Evolutionary conservation across 2,329 filamentous ascomycete species (phyloP), one percentile per base, ranked within the genome.

Genomic region (Neofusicoccum parvum): DNA sequence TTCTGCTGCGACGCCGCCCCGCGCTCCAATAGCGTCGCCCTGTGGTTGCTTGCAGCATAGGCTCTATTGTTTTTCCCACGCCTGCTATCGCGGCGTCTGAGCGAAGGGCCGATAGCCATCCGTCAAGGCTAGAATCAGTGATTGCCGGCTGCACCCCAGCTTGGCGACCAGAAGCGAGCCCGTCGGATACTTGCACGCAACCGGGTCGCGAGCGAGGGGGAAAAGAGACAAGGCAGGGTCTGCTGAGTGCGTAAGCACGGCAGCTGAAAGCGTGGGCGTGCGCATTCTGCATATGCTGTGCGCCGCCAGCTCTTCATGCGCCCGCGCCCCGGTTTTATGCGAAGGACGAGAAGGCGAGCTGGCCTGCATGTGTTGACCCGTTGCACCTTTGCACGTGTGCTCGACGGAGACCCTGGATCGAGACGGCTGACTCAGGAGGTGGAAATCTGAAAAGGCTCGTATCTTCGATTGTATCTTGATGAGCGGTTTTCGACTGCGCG

Each of bases 221-320:
- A 41, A 43, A 2, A 49, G 14, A n/a, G 27, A n/a, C 10, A 20
- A 37, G 6, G 7, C 56, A 48, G 56, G 27, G 56, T 60, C 32
- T 23, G 27, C 43, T 60, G 43, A 46, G 56, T 12, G 32, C 27
- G 56, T 60, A 20, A 60, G 56, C 56, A 48, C 43, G 15, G 56
- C 56, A 60, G 56, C 43, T 48, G 43, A 46, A 32, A 41, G 39
- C 14, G 39, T 14, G 56, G 56, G 56, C 27, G 32, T 12, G 41
- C 37, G 56, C 43, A 48, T 48, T 23, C 12, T 60, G 56, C 56
- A 60, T 36, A 60, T 60, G 56, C 32, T 36, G 56, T 60, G 56
- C 45, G 37, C 56, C 43, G 43, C 41, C 27, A 49, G 56, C 32
- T 60, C 41, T 60, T 48, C 43, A 48, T 23, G 56, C 56, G 12